These are phyloP conservation scores for Suillus americanus DNA, from an alignment of 768 basidiomycete species.

Conservation along the genomic window DNA sequence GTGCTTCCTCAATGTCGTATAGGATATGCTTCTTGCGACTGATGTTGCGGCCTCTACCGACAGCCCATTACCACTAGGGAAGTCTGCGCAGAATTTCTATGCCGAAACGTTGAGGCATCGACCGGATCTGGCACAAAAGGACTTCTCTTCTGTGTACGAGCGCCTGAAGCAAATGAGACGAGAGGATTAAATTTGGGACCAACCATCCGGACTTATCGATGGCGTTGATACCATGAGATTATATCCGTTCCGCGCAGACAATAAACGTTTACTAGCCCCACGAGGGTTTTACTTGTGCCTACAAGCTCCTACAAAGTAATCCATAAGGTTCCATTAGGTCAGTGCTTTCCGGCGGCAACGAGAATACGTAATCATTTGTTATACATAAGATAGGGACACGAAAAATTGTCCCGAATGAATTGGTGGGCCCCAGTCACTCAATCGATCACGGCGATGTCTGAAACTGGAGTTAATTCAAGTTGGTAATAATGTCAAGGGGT, in stretches of 20 bases:
- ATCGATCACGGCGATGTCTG: neutral
- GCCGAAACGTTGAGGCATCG: constrained; percentile 47
- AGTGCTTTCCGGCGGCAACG: constrained; percentile 1
- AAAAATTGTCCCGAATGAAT: neutral
- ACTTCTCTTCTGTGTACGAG: constrained; percentile 81
- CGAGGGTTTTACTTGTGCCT: neutral
- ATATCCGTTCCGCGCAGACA: neutral
- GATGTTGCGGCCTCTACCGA: constrained; percentile 52
- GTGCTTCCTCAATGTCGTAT: constrained; percentile 12
- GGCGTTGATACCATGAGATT: neutral
- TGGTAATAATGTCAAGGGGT: neutral
- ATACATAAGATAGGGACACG: neutral
- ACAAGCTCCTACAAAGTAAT: neutral
- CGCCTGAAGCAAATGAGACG: constrained; percentile 42
- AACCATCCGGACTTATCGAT: neutral
- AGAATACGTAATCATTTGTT: neutral
- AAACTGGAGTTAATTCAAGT: neutral
- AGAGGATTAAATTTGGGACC: constrained; percentile 4
- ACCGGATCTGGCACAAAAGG: constrained; percentile 64
- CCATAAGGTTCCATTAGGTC: too few species aligned
- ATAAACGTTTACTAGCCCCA: neutral
- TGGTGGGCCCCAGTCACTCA: neutral
- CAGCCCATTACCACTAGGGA: constrained; percentile 63
- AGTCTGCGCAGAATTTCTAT: constrained; percentile 66
- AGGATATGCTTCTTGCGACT: constrained; percentile 87